A percentile compares a stretch with the other conserved stretches of the same genome.
These are phyloP conservation scores for Taphrina pruni DNA, from an alignment of 1,139 yeast genomes.

Conservation along the genomic window DNA sequence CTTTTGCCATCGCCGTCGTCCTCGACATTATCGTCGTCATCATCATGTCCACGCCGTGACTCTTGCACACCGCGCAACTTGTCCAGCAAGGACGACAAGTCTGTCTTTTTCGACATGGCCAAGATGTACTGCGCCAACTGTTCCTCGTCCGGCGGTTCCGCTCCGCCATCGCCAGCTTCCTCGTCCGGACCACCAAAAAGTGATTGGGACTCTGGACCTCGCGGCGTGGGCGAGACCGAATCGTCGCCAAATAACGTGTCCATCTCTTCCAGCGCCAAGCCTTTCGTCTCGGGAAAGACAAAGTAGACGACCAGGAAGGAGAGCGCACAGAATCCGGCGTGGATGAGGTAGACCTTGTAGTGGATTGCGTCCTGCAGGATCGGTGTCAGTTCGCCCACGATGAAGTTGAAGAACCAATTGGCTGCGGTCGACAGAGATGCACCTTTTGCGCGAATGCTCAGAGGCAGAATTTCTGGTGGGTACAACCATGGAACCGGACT, in stretches of 20 bases:
- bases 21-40: not conserved
- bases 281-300: conserved; percentile 87
- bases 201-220: conserved; percentile 31
- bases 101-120: conserved; percentile 22
- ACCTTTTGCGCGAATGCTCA: conserved; percentile 86
- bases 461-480: conserved; percentile 85
- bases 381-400: conserved; percentile 92
- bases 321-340: conserved; percentile 74
- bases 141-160: conserved; percentile 38
- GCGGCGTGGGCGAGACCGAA: conserved; percentile 49
- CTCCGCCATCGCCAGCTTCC: conserved; percentile 11
- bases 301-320: conserved; percentile 73
- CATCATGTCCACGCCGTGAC: not conserved
- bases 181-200: conserved; percentile 18
- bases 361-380: conserved; percentile 74
- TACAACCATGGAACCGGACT: conserved; percentile 89
- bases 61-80: conserved; percentile 34
- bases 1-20: conserved; percentile 4
- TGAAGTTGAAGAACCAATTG: conserved; percentile 91
- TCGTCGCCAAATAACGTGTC: conserved; percentile 77
- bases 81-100: conserved; percentile 29
- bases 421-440: conserved; percentile 91
- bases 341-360: conserved; percentile 83
- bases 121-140: conserved; percentile 34
- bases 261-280: conserved; percentile 86